These are phyloP conservation scores for Saccharomycopsis guyanensis DNA, from an alignment of 805 yeast genomes.

Conservation along the genomic window DNA sequence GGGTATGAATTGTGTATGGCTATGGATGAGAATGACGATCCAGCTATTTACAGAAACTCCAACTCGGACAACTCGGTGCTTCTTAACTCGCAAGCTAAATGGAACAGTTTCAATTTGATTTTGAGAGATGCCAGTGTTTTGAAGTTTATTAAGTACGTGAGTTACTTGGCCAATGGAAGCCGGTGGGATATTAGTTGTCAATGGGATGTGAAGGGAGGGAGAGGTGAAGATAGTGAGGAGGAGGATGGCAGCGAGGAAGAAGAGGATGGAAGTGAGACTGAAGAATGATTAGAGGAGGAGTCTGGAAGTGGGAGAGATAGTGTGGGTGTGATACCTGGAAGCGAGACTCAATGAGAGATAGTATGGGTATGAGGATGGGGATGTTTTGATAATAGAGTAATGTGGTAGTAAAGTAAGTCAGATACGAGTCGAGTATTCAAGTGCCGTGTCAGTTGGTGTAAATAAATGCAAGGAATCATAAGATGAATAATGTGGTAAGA, in stretches of 20 bases:
- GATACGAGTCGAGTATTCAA: no score
- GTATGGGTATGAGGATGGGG: no score
- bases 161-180: constrained; percentile 79
- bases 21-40: constrained; percentile 44
- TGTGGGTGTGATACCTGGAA: no score
- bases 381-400: no score
- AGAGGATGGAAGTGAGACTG: constrained; percentile 3
- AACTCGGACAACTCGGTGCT: constrained; percentile 70
- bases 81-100: constrained; percentile 69
- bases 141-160: constrained; percentile 87
- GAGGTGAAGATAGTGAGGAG: constrained; percentile 23
- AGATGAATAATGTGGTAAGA: no score
- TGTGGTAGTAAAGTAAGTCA: no score
- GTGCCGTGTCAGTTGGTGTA: no score
- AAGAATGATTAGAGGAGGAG: not conserved
- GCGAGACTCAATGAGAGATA: no score
- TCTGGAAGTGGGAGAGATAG: no score
- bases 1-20: constrained; percentile 92
- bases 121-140: constrained; percentile 80
- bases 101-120: constrained; percentile 75
- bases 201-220: constrained; percentile 60
- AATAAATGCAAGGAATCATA: no score
- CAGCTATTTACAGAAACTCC: constrained; percentile 63
- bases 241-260: constrained; percentile 10
- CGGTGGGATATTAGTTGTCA: constrained; percentile 85